Evolutionary conservation across 805 yeast genomes (phyloP), one percentile per base, ranked within the genome.

Genomic region (Naumovozyma dairenensis): DNA sequence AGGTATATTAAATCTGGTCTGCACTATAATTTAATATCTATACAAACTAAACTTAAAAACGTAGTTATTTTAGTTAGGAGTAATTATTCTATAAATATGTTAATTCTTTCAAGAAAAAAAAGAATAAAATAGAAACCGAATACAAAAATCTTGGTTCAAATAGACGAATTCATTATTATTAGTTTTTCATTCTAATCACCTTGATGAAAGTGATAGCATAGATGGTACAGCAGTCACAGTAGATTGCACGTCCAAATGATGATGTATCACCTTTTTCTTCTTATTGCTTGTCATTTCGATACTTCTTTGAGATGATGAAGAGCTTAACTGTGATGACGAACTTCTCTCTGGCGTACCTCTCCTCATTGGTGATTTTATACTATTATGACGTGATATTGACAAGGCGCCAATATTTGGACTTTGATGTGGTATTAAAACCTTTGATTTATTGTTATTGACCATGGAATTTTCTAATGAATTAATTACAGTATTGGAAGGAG

Each of bases 161-260:
- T n/a, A n/a, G n/a, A n/a, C n/a, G n/a, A n/a, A n/a, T n/a, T n/a
- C n/a, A n/a, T n/a, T n/a, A n/a, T n/a, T n/a, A n/a, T n/a, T n/a
- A n/a, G n/a, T n/a, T n/a, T n/a, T n/a, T n/a, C n/a, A n/a, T n/a
- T n/a, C n/a, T n/a, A n/a, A n/a, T 15, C 28, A 40, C 8, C 42
- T 34, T n/a, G 42, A 37, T 21, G 37, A 29, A 28, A 44, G 28
- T 12, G 51, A 37, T 28, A 52, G 41, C 19, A 43, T 37, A 2
- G 51, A 41, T 20, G 38, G 25, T 16, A 35, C 31, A 2, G 38
- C 28, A 1, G 34, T 38, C 2, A 46, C 39, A 25, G 47, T 43
- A n/a, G 33, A 34, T 1, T 46, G 32, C n/a, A 46, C 40, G 21
- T 43, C 48, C 31, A 46, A 29, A 33, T 46, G 51, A 22, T 46